Base-by-base conservation (phyloP, 1,139 yeast genomes). In the Saccharomyces hybrid region DNA sequence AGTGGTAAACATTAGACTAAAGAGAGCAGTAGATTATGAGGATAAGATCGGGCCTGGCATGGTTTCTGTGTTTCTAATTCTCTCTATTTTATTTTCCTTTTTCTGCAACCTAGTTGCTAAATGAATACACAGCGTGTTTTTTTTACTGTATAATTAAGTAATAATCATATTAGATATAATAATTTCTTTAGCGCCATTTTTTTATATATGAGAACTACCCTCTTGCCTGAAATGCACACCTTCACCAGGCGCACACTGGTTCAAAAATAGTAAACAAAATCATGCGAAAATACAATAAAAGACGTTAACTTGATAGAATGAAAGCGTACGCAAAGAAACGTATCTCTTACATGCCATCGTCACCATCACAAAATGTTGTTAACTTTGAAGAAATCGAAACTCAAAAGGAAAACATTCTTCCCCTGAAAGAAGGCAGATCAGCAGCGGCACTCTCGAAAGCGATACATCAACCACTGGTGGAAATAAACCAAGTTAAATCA, bases 11-110 rank as follows among this genome's bases (percentile, higher is more conserved):
- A 89, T 93, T 63, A 82, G 99, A 68, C 80, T 82, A 60, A 88
- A 89, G 75, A 82, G 82, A 59, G 89, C 95, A 1, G 88, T 83
- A 31, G 80, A 88, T 59, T 93, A 93, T 67, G 96, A 88, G 62
- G 99, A 93, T 72, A 82, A 79, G 65, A 70, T 84, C 62, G 99
- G 99, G 1, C 98, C 98, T 23, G 85, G 86, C 59, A 77, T 83
- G 70, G 82, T 93, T 55, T 91, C 97, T 75, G 72, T 74, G 26
- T 86, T 86, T 54, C 76, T 93, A 62, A 84, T 88, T 6, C 73
- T 83, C 2, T 84, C 96, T 4, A 83, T 91, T 11, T 80, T 86
- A 31, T 78, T 83, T 52, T 85, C 95, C 23, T 90, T 88, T 68
- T 66, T 83, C 56, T 72, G 71, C 56, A 67, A 67, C 48, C 38